Evolutionary conservation across 2,329 filamentous ascomycete species (phyloP), one percentile per base, ranked within the genome.

Genomic region (Apiospora rasikravindrae): DNA sequence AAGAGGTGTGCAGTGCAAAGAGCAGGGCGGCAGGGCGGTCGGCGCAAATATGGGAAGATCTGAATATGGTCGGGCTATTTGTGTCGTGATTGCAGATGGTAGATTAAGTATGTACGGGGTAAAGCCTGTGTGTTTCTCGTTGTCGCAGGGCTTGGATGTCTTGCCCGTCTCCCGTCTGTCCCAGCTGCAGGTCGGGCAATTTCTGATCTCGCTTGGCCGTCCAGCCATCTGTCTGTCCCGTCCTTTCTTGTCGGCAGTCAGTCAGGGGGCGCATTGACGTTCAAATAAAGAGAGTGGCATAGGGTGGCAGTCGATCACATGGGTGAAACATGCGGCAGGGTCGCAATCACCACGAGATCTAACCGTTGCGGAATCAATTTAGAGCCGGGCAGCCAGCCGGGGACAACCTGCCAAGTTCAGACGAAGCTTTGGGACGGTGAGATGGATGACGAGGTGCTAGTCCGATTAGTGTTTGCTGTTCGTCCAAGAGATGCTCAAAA

Each of bases 311-410:
- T 64, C 57, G 57, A 64, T 64, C 57, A 64, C 57, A 64, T 40
- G 57, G 33, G 33, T 64, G 57, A 64, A 64, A 64, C 57, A 64
- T 64, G 57, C 40, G 57, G 57, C 57, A 40, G 57, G 57, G 57
- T 64, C 24, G 57, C 57, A 64, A 64, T 40, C 57, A 64, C 24
- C 33, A 29, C 26, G 26, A 61, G 57, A 64, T 64, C 57, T 64
- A 64, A 64, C 57, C 57, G 57, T 64, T 64, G 57, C 57, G 57
- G 57, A 64, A 64, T 40, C 57, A 64, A 64, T 64, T 40, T 64
- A 64, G 33, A 37, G 29, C 33, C 33, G 53, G 53, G 19, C 45
- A 49, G 45, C 45, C 19, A 49, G 29, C 53, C 26, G 26, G 53
- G 53, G 53, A 7, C 57, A 40, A 64, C 57, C 57, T 40, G 57